Conservation (phyloP, 805 yeast genomes). For the Hanseniaspora jakobsenii region DNA sequence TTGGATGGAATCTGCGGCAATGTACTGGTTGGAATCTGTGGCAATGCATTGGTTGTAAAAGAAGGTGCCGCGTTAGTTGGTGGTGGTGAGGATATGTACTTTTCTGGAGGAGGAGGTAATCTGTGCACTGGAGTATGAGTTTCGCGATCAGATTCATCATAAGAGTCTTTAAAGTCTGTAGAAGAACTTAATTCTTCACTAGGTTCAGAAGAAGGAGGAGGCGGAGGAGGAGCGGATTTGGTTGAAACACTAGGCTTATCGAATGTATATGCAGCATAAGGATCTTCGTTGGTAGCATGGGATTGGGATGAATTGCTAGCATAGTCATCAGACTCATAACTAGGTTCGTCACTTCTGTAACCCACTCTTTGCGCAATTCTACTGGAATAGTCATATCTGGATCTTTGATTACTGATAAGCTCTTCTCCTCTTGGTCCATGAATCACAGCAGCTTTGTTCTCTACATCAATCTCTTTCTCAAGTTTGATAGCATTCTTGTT, state of each 20-base stretch:
- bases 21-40: neutral
- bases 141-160: neutral
- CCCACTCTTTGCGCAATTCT: conserved; percentile 17
- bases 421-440: conserved; percentile 42
- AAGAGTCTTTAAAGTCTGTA: neutral
- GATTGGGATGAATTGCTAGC: no score
- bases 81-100: neutral
- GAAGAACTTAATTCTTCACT: neutral
- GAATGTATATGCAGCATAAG: conserved; percentile 7
- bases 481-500: conserved; percentile 83
- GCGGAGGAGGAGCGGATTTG: neutral
- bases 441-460: conserved; percentile 53
- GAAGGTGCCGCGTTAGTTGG: neutral
- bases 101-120: conserved; percentile 5
- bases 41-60: neutral
- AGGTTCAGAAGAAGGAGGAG: conserved; percentile 16
- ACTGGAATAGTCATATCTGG: conserved; percentile 22
- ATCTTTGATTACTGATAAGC: conserved; percentile 25
- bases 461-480: conserved; percentile 48
- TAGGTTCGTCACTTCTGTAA: conserved; percentile 11
- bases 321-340: conserved; percentile 10
- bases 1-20: neutral
- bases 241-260: no score
- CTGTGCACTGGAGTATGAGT: conserved; percentile 3
- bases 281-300: conserved; percentile 6